A percentile compares a stretch with the other conserved stretches of the same genome.
Evolutionary conservation across 495 filamentous ascomycete species (phyloP).

Genomic region (Podospora appendiculata): DNA sequence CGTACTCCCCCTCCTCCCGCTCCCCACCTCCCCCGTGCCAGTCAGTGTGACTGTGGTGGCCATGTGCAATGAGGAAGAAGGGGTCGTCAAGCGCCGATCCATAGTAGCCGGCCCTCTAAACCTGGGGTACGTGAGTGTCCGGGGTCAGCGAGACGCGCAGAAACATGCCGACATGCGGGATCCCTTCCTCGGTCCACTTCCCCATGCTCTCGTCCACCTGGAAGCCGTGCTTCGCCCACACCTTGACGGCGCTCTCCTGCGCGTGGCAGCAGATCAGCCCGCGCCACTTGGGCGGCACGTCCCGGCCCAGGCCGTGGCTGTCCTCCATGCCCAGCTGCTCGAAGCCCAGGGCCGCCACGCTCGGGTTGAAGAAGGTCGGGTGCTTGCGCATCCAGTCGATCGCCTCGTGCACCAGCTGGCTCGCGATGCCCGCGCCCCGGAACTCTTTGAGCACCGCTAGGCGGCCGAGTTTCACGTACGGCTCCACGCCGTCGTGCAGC

Average conservation of each 20-base stretch:
- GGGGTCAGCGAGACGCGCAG: constrained; percentile 19
- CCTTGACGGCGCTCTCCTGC: constrained; percentile 50
- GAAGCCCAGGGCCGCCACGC: constrained; percentile 34
- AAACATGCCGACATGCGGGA: constrained; percentile 80
- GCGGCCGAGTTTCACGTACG: constrained; percentile 71
- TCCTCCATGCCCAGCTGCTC: constrained; percentile 22
- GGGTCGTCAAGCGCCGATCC: no score
- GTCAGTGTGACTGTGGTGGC: no score
- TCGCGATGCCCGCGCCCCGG: constrained; percentile 54
- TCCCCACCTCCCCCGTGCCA: no score
- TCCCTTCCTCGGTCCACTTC: constrained; percentile 75
- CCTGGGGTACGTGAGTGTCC: background rate
- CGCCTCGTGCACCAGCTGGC: constrained; percentile 53
- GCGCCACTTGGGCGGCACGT: constrained; percentile 45
- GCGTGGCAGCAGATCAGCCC: constrained; percentile 71
- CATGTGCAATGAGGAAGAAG: no score
- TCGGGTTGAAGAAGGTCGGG: constrained; percentile 42
- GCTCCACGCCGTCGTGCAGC: constrained; percentile 51
- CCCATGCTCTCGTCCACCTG: constrained; percentile 61
- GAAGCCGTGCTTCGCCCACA: constrained; percentile 65
- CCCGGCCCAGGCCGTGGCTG: constrained; percentile 5
- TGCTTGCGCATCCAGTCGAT: constrained; percentile 55
- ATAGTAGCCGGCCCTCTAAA: background rate
- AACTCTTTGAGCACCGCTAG: constrained; percentile 59
- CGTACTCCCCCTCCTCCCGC: no score